These are phyloP conservation scores for Thraustochytrium sp. DNA, from an alignment of 352 stramenopile species.

Conservation along the genomic window DNA sequence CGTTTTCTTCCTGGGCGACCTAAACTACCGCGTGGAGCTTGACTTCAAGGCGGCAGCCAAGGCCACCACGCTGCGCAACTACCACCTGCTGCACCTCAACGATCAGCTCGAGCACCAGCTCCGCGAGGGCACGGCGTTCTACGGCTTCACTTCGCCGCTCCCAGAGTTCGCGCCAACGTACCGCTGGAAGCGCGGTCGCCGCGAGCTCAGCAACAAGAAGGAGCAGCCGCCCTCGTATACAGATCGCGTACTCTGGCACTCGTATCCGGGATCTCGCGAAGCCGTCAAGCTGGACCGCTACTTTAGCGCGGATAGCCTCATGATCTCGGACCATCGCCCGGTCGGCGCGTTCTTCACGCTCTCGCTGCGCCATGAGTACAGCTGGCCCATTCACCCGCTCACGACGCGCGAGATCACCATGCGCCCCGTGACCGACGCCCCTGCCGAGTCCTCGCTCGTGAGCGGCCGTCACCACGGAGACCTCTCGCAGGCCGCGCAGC, in stretches of 20 bases:
- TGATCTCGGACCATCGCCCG: constrained; percentile 42
- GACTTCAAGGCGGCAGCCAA: constrained; percentile 76
- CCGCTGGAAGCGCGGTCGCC: constrained; percentile 36
- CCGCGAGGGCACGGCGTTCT: constrained; percentile 59
- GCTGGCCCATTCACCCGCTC: constrained; percentile 16
- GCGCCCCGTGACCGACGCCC: not conserved
- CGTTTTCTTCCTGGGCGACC: constrained; percentile 85
- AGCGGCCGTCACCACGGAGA: too few species aligned
- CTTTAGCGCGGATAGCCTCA: constrained; percentile 9
- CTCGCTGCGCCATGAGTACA: constrained; percentile 16
- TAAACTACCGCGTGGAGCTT: constrained; percentile 88
- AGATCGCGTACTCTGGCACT: constrained; percentile 42
- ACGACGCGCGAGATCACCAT: not conserved
- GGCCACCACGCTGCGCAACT: constrained; percentile 64
- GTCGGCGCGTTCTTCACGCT: constrained; percentile 24
- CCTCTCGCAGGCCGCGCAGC: too few species aligned
- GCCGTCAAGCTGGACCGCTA: constrained; percentile 5
- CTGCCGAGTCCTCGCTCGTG: too few species aligned
- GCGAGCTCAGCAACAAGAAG: constrained; percentile 44
- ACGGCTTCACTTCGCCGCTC: constrained; percentile 64
- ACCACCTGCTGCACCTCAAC: constrained; percentile 70
- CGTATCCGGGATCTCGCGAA: constrained; percentile 2
- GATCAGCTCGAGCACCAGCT: constrained; percentile 69
- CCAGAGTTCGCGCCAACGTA: constrained; percentile 57
- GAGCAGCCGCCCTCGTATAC: constrained; percentile 48